phyloP scores from a whole-genome alignment of 345 rosid species.

The Eucalyptus polyanthemos region DNA sequence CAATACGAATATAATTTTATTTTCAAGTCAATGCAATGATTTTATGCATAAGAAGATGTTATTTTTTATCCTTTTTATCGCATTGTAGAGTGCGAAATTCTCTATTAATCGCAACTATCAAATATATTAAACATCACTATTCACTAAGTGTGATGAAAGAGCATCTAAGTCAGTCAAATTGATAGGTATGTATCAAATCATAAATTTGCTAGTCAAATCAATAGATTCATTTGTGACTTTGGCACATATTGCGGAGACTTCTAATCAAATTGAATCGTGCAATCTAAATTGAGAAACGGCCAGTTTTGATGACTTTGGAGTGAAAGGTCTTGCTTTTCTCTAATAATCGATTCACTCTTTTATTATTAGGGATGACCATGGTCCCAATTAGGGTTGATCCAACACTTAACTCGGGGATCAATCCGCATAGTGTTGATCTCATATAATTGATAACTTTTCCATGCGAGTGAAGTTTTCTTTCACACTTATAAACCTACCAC shows the following conservation, averaged over 20 bases:
- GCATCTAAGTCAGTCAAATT: neutral
- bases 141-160: neutral
- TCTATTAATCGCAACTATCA: neutral
- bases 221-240: neutral
- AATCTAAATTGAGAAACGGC: neutral
- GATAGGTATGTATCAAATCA: neutral
- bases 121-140: neutral
- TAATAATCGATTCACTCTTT: neutral
- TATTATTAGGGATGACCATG: neutral
- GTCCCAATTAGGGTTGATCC: neutral
- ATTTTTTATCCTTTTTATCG: neutral
- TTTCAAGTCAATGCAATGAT: neutral
- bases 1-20: neutral
- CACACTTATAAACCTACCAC: too few relatives aligned
- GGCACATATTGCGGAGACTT: neutral
- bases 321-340: neutral
- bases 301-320: neutral
- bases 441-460: too few relatives aligned
- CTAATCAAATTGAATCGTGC: neutral
- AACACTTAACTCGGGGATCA: too few relatives aligned
- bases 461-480: too few relatives aligned
- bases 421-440: too few relatives aligned
- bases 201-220: neutral
- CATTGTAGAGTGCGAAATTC: neutral
- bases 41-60: neutral